Conservation (phyloP, 1,139 yeast species). For the Neolecta irregularis region DNA sequence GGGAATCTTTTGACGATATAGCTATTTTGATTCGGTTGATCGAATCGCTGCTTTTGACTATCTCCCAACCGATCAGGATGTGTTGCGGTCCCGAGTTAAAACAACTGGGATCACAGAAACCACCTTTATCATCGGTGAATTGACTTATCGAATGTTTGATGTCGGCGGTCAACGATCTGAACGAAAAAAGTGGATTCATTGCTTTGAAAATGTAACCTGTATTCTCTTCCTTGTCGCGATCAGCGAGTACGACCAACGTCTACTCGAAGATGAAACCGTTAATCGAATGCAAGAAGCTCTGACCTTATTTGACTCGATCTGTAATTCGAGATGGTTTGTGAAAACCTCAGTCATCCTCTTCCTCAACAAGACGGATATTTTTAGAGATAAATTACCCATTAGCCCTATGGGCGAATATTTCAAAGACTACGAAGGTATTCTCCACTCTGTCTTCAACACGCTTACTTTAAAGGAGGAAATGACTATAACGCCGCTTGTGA, state of each 20-base stretch:
- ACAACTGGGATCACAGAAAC: slow-evolving; percentile 93
- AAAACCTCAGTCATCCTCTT: slow-evolving; percentile 80
- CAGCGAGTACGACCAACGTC: slow-evolving; percentile 78
- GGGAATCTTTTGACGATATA: slow-evolving; percentile 6
- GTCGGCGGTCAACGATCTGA: slow-evolving; percentile 97
- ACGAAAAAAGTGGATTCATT: slow-evolving; percentile 89
- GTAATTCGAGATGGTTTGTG: slow-evolving; percentile 73
- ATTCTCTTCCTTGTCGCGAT: slow-evolving; percentile 79
- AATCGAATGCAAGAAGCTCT: slow-evolving; percentile 88
- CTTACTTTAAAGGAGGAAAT: slow-evolving; percentile 19
- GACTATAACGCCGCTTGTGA: slow-evolving; percentile 51
- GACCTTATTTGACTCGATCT: slow-evolving; percentile 62
- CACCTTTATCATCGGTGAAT: slow-evolving; percentile 49
- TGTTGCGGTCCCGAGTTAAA: slow-evolving; percentile 76
- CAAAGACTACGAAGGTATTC: slow-evolving; percentile 39
- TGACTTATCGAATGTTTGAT: slow-evolving; percentile 46
- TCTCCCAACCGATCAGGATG: slow-evolving; percentile 63
- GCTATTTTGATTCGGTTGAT: slow-evolving; percentile 16
- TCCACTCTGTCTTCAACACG: slow-evolving; percentile 16
- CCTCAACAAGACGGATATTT: slow-evolving; percentile 71
- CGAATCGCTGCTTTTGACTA: slow-evolving; percentile 41
- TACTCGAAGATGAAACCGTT: slow-evolving; percentile 78
- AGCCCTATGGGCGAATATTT: slow-evolving; percentile 54
- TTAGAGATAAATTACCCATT: slow-evolving; percentile 47
- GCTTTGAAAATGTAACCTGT: slow-evolving; percentile 82